phyloP scores from a whole-genome alignment of 768 basidiomycete genomes.

The Leccinum longicurvipes region DNA sequence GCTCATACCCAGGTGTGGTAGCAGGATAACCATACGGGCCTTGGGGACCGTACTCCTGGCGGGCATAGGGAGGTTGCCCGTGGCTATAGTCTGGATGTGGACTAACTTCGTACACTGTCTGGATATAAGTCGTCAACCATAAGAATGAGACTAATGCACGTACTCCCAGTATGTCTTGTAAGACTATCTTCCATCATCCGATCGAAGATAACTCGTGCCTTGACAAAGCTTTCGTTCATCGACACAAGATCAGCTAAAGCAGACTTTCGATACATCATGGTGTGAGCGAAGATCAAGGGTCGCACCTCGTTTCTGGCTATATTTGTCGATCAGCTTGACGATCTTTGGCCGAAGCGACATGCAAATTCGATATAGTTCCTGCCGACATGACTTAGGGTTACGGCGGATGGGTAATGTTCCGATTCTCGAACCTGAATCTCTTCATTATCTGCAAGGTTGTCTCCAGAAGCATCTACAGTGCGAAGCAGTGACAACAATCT shows the following conservation, averaged over 20 bases:
- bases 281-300: not conserved
- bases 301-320: slow-evolving; percentile 84
- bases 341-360: slow-evolving; percentile 93
- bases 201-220: slow-evolving; percentile 87
- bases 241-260: slow-evolving; percentile 81
- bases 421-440: slow-evolving; percentile 67
- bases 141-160: slow-evolving; percentile 11
- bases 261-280: not conserved
- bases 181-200: slow-evolving; percentile 91
- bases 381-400: slow-evolving; percentile 10
- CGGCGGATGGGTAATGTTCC: not conserved
- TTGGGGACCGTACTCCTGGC: slow-evolving; percentile 37
- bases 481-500: slow-evolving; percentile 72
- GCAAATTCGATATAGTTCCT: slow-evolving; percentile 88
- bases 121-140: slow-evolving; percentile 5
- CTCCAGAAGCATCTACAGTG: slow-evolving; percentile 67
- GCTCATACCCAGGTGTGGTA: slow-evolving; percentile 38
- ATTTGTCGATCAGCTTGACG: slow-evolving; percentile 94
- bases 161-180: slow-evolving; percentile 67
- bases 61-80: slow-evolving; percentile 25
- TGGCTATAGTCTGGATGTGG: slow-evolving; percentile 32
- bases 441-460: slow-evolving; percentile 86
- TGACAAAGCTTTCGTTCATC: slow-evolving; percentile 93
- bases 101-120: slow-evolving; percentile 49
- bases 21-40: slow-evolving; percentile 45